Evolutionary conservation across 2,329 filamentous ascomycete genomes (phyloP).

Genomic region (Neonectria sp.): DNA sequence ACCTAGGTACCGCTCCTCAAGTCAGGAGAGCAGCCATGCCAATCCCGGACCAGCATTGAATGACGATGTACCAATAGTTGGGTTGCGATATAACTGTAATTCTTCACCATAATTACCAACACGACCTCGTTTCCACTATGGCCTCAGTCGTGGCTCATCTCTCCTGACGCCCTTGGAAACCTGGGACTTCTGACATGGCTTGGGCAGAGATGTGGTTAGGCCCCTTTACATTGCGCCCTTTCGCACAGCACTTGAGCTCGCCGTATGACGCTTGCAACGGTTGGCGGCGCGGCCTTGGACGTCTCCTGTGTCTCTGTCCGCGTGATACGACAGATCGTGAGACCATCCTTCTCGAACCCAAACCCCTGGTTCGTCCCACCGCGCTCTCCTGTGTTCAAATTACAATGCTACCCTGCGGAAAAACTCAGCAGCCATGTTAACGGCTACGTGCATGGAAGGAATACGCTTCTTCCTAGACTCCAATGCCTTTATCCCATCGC

Average conservation of each 20-base stretch:
- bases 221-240: conserved; percentile 28
- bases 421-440: conserved; percentile 3
- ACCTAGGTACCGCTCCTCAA: background rate
- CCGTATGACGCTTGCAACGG: conserved; percentile 16
- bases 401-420: conserved; percentile 25
- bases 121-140: conserved; percentile 27
- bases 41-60: conserved; percentile 22
- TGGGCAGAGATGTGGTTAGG: conserved; percentile 22
- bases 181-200: conserved; percentile 13
- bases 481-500: conserved; percentile 8
- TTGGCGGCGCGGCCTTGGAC: conserved; percentile 5
- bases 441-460: conserved; percentile 11
- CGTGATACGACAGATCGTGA: conserved; percentile 26
- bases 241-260: conserved; percentile 18
- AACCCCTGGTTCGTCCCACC: conserved; percentile 25
- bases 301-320: conserved; percentile 26
- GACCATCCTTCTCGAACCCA: conserved; percentile 30
- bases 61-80: conserved; percentile 33
- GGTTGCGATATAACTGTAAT: conserved; percentile 31
- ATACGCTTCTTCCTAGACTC: conserved; percentile 12
- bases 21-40: conserved; percentile 1
- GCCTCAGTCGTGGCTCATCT: conserved; percentile 25
- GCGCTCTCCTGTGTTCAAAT: conserved; percentile 20
- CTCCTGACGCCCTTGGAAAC: conserved; percentile 30
- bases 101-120: conserved; percentile 13